A percentile compares a stretch with the other conserved stretches of the same genome.
These are phyloP conservation scores for Carex kokanica DNA, from an alignment of 176 grass and related monocot species.

Conservation along the genomic window DNA sequence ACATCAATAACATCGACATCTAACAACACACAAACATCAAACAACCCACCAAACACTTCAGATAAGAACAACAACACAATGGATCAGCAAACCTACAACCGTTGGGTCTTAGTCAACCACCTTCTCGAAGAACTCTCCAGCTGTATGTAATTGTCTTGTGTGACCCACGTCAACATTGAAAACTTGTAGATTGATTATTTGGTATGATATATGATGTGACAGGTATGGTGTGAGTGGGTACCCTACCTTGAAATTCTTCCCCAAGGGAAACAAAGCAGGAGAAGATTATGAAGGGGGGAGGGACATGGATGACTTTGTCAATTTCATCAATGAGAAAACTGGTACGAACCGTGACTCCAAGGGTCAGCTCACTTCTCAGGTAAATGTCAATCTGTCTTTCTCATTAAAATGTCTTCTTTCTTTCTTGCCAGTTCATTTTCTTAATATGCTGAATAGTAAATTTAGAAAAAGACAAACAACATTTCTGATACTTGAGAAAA, in stretches of 20 bases:
- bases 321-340: constrained; percentile 91
- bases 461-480: background rate
- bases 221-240: constrained; percentile 92
- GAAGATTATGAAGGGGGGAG: constrained; percentile 85
- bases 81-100: too few species aligned
- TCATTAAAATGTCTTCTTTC: background rate
- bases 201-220: constrained; percentile 14
- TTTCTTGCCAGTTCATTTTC: background rate
- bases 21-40: too few species aligned
- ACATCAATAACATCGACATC: too few species aligned
- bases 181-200: background rate
- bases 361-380: constrained; percentile 80
- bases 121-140: too few species aligned
- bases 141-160: too few species aligned
- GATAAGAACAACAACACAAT: too few species aligned
- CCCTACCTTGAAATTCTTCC: constrained; percentile 94
- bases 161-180: too few species aligned
- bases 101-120: too few species aligned
- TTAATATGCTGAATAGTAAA: background rate
- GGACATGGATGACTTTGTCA: constrained; percentile 89
- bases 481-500: background rate
- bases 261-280: constrained; percentile 89
- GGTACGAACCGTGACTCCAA: constrained; percentile 78
- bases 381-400: constrained; percentile 4
- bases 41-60: too few species aligned